Conservation (phyloP, 2,329 filamentous ascomycete species). For the Metarhizium rileyi region DNA sequence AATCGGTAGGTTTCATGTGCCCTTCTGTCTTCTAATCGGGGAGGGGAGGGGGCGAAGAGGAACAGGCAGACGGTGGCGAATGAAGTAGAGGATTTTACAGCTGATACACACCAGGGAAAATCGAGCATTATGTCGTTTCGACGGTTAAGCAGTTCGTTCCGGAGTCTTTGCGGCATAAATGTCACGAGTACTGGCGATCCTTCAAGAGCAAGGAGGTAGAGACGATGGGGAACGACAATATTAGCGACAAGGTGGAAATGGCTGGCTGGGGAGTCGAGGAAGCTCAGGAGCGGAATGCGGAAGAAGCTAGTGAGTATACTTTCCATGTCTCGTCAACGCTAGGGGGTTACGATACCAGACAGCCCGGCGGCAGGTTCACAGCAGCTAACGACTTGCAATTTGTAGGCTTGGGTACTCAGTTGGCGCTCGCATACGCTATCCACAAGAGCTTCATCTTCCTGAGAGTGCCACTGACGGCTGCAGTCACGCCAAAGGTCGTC, state of each 20-base stretch:
- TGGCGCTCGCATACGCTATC: constrained; percentile 89
- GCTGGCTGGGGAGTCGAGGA: constrained; percentile 52
- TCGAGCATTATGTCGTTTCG: constrained; percentile 60
- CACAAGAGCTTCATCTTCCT: constrained; percentile 98
- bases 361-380: too few relatives aligned
- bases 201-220: constrained; percentile 36
- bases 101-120: constrained; percentile 31
- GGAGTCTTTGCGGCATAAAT: constrained; percentile 44
- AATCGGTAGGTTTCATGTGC: constrained; percentile 49
- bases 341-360: too few relatives aligned
- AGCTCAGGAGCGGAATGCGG: constrained; percentile 49
- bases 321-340: not conserved
- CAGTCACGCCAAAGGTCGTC: constrained; percentile 89
- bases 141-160: constrained; percentile 50
- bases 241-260: constrained; percentile 39
- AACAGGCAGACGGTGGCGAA: too few relatives aligned
- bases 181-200: constrained; percentile 38
- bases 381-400: constrained; percentile 13
- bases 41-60: too few relatives aligned
- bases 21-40: too few relatives aligned
- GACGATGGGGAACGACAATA: constrained; percentile 30
- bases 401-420: constrained; percentile 61
- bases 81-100: not conserved
- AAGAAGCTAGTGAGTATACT: constrained; percentile 61
- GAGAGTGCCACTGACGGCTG: constrained; percentile 84